Evolutionary conservation across 2,329 filamentous ascomycete genomes (phyloP).

Genomic region (Phialophora verrucosa): DNA sequence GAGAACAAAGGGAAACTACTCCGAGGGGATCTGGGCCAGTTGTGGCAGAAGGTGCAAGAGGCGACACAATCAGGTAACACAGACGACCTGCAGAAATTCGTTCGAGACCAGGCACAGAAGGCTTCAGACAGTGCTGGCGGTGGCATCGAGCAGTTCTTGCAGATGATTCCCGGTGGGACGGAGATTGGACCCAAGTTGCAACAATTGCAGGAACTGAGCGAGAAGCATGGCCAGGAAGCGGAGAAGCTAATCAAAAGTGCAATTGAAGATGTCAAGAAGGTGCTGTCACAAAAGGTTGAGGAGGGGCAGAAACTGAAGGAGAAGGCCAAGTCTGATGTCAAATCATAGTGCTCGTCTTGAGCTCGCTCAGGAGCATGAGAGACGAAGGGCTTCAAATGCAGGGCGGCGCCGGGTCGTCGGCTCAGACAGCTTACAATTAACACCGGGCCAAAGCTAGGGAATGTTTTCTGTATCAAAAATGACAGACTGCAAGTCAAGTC

Average conservation of each 20-base stretch:
- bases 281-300: conserved; percentile 52
- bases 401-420: no score
- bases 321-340: conserved; percentile 45
- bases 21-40: conserved; percentile 67
- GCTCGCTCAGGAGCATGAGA: not conserved
- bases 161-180: conserved; percentile 67
- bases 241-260: conserved; percentile 73
- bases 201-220: conserved; percentile 67
- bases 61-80: conserved; percentile 67
- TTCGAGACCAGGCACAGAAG: conserved; percentile 65
- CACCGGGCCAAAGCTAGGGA: not conserved
- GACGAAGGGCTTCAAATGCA: not conserved
- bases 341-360: not conserved
- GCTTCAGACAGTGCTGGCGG: conserved; percentile 49
- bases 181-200: conserved; percentile 70
- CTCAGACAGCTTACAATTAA: not conserved
- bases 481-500: not conserved
- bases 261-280: conserved; percentile 58
- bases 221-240: conserved; percentile 72
- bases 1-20: conserved; percentile 72
- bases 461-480: not conserved
- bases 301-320: conserved; percentile 63
- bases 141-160: conserved; percentile 66
- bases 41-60: conserved; percentile 67
- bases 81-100: conserved; percentile 64